Base-by-base conservation (phyloP, 805 yeast genomes). In the Candida fluviatilis region DNA sequence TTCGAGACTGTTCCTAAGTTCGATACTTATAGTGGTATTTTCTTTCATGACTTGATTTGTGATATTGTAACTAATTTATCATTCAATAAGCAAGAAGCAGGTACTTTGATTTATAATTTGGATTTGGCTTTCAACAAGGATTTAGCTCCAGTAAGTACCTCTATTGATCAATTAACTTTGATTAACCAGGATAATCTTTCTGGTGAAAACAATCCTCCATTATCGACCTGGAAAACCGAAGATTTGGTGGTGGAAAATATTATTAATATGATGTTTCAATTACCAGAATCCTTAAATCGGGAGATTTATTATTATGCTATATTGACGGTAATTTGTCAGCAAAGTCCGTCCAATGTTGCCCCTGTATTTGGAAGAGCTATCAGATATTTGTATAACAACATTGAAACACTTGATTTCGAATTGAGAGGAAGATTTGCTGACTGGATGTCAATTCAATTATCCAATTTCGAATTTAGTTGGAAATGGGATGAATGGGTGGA, bases 401-500 rank as follows among this genome's bases (percentile, higher is more conserved):
- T 84, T 37, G 80, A 74, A 18, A 62, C 72, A 2, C 64, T 89
- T 37, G 96, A 91, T 55, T 80, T 79, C 50, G 96, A 89, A 59
- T 65, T 86, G 37, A 75, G 80, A 46, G 71, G 78, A 42, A 70
- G 90, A 42, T 84, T 78, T 48, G 68, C 87, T 51, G 91, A 85
- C 60, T 93, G 98, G 98, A 82, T 95, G 69, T 74, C 95, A 1
- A 82, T 86, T 39, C 99, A 93, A 62, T 76, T 93, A 58, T 84
- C 95, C 52, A 93, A 91, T 57, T 93, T 91, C 60, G 89, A 84
- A 40, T 93, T 87, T 63, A 86, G 90, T 26, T 93, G 99, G 99
- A 88, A 89, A 55, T 93, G 99, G 99, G 79, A 77, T 46, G 98
- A 90, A 59, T 93, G 99, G 99, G 77, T 73, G 18, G 63, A 60